Percentiles rank a stretch among this genome's conserved stretches.
These are phyloP conservation scores for Podaxis mareebaensis DNA, from an alignment of 768 basidiomycete species.

Conservation along the genomic window DNA sequence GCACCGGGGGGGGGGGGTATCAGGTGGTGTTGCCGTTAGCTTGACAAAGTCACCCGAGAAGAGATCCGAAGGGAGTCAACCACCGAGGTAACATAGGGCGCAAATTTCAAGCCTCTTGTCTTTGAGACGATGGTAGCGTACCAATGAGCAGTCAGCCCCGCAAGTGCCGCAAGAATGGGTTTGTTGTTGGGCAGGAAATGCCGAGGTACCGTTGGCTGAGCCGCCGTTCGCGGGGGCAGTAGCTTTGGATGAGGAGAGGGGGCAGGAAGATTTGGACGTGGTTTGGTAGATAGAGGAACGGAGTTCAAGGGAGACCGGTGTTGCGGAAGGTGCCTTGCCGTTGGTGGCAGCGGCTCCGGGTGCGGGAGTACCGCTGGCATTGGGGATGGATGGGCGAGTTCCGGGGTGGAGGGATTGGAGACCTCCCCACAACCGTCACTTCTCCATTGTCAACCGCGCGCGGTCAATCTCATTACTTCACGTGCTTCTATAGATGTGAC, in stretches of 20 bases:
- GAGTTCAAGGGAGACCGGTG: conserved; percentile 78
- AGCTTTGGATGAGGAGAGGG: conserved; percentile 70
- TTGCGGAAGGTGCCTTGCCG: conserved; percentile 30
- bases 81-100: conserved; percentile 90
- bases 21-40: conserved; percentile 50
- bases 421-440: no score
- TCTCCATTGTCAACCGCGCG: neutral
- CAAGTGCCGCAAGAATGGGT: conserved; percentile 89
- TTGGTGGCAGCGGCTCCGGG: conserved; percentile 18
- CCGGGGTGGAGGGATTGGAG: conserved; percentile 81
- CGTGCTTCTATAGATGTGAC: neutral
- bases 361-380: conserved; percentile 38
- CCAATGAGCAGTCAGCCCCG: conserved; percentile 85
- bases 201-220: conserved; percentile 49
- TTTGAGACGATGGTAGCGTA: conserved; percentile 92
- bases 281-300: conserved; percentile 88
- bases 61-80: conserved; percentile 94
- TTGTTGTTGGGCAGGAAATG: conserved; percentile 41
- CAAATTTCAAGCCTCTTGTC: conserved; percentile 92
- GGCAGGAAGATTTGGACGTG: conserved; percentile 80
- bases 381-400: conserved; percentile 54
- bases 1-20: conserved; percentile 39
- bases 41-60: conserved; percentile 97
- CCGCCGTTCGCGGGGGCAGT: conserved; percentile 57
- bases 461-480: neutral